Evolutionary conservation across 768 basidiomycete genomes (phyloP).

Genomic region (Macrolepiota albuminosa): DNA sequence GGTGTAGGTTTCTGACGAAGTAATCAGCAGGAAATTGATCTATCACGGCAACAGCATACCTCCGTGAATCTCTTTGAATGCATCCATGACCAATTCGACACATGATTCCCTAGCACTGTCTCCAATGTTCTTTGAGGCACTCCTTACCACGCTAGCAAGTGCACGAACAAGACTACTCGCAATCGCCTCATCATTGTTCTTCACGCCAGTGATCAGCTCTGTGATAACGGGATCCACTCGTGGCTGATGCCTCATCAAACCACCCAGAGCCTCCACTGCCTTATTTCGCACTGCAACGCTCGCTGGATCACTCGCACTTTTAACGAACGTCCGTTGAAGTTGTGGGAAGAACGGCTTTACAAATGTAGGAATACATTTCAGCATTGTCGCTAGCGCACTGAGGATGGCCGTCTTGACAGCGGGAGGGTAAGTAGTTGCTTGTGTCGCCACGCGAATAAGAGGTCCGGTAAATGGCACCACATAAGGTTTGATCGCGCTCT

Average conservation of each 20-base stretch:
- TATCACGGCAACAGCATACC: constrained; percentile 34
- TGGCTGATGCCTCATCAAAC: constrained; percentile 86
- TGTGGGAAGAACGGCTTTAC: constrained; percentile 99
- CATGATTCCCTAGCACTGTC: constrained; percentile 70
- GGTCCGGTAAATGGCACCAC: constrained; percentile 95
- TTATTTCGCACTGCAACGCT: constrained; percentile 75
- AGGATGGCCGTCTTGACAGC: constrained; percentile 92
- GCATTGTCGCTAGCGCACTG: constrained; percentile 77
- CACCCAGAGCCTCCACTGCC: constrained; percentile 82
- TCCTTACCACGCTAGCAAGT: constrained; percentile 68
- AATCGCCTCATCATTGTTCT: constrained; percentile 60
- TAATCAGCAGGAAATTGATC: constrained; percentile 1
- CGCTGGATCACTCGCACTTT: constrained; percentile 78
- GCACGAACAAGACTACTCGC: constrained; percentile 73
- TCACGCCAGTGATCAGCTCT: constrained; percentile 66
- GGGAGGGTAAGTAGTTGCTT: constrained; percentile 84
- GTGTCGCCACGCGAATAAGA: constrained; percentile 90
- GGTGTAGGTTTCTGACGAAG: constrained; percentile 57
- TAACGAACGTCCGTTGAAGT: constrained; percentile 93
- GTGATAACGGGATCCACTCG: constrained; percentile 93
- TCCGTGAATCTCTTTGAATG: constrained; percentile 69
- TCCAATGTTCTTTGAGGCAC: constrained; percentile 69
- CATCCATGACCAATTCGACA: constrained; percentile 70
- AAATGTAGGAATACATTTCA: constrained; percentile 80
- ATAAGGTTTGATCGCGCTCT: constrained; percentile 84